Conservation (phyloP, 2,329 filamentous ascomycete species). For the Arthrobotrys musiformis region DNA sequence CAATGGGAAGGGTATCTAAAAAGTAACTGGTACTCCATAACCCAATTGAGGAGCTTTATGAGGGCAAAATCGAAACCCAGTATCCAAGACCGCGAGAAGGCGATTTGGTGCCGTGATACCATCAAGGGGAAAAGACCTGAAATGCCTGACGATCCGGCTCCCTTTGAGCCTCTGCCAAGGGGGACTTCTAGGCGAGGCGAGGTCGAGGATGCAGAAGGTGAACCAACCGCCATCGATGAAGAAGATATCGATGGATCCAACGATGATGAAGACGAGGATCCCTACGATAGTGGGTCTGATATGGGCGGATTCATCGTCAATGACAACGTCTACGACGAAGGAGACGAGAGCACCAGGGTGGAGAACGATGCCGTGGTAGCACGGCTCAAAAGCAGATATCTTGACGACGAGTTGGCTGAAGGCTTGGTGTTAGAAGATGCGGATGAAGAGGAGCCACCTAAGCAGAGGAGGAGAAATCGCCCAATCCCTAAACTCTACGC, state of each 20-base stretch:
- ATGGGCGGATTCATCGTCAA: conserved; percentile 56
- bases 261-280: conserved; percentile 8
- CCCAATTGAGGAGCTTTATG: conserved; percentile 38
- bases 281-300: conserved; percentile 45
- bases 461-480: not conserved
- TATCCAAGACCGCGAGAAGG: conserved; percentile 48
- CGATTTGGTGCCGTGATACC: conserved; percentile 45
- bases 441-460: not conserved
- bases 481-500: not conserved
- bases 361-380: conserved; percentile 24
- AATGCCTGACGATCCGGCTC: not conserved
- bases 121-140: conserved; percentile 40
- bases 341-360: conserved; percentile 51
- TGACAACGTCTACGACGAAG: conserved; percentile 52
- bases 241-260: not conserved
- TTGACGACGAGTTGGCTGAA: not conserved
- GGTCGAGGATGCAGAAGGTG: not conserved
- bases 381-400: not conserved
- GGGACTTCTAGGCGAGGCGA: not conserved
- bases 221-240: not conserved
- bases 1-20: conserved; percentile 37
- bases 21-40: conserved; percentile 30
- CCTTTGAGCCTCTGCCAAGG: not conserved
- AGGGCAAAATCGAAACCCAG: conserved; percentile 33
- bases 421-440: not conserved